These are phyloP conservation scores for Hypoxylon sp. DNA, from an alignment of 2,329 filamentous ascomycete species.

Conservation along the genomic window DNA sequence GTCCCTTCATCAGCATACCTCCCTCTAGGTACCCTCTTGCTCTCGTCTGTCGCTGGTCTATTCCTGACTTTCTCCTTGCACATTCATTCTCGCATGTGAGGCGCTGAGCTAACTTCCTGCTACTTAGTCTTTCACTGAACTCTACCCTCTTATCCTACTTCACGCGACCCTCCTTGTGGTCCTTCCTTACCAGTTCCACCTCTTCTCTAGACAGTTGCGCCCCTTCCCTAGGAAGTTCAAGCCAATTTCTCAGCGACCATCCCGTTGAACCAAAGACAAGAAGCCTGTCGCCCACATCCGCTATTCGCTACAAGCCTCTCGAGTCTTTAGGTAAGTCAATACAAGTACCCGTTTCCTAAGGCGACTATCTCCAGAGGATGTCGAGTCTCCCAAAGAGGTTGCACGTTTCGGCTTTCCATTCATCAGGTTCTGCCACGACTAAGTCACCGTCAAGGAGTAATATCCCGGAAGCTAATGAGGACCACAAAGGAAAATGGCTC, in stretches of 20 bases:
- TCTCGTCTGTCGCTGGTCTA: neutral
- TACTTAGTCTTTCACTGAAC: neutral
- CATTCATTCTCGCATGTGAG: neutral
- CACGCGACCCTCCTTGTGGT: neutral
- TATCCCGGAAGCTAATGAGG: neutral
- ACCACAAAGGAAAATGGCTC: neutral
- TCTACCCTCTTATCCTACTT: neutral
- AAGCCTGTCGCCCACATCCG: neutral
- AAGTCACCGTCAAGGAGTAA: neutral
- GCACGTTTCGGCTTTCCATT: neutral
- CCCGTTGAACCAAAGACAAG: neutral
- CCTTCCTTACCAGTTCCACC: too few species aligned
- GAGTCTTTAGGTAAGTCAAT: neutral
- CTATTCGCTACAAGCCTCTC: neutral
- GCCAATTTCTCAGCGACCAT: neutral
- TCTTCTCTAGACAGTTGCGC: neutral
- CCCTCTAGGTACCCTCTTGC: neutral
- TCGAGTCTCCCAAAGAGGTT: neutral
- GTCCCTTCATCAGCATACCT: neutral
- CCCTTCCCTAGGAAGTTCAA: neutral
- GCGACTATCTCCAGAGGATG: neutral
- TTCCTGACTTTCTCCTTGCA: too few species aligned
- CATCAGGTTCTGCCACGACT: neutral
- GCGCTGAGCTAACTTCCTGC: neutral
- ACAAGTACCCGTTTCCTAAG: too few species aligned